Conservation (phyloP, 768 basidiomycete genomes). For the Collybia nuda region DNA sequence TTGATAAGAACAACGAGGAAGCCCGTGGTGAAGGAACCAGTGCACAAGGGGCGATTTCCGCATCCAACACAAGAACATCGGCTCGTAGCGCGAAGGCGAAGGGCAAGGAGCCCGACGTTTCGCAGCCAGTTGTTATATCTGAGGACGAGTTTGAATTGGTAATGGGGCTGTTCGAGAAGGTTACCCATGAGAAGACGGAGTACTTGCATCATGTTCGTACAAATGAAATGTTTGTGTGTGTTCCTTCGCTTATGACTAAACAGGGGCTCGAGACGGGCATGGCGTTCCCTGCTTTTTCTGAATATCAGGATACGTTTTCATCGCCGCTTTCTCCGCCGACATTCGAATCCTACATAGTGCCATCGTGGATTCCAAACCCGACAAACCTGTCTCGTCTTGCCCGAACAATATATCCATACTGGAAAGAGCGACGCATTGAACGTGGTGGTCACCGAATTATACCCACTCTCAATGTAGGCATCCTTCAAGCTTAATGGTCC, state of each 20-base stretch:
- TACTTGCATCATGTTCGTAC: conserved; percentile 77
- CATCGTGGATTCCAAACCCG: conserved; percentile 68
- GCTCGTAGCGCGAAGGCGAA: conserved; percentile 75
- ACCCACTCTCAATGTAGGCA: conserved; percentile 79
- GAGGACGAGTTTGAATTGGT: conserved; percentile 95
- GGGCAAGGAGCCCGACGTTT: conserved; percentile 78
- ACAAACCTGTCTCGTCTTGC: conserved; percentile 66
- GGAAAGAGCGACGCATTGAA: conserved; percentile 82
- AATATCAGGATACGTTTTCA: conserved; percentile 71
- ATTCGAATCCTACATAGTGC: conserved; percentile 70
- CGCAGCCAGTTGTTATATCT: conserved; percentile 62
- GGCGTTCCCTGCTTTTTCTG: conserved; percentile 69
- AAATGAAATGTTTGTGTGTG: conserved; percentile 28
- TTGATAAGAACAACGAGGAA: conserved; percentile 87
- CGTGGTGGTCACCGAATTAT: conserved; percentile 84
- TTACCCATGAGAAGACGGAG: conserved; percentile 86
- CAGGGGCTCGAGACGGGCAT: conserved; percentile 67
- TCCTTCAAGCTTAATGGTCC: no score
- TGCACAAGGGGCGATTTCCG: conserved; percentile 65
- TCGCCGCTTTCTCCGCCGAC: conserved; percentile 54
- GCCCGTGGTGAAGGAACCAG: conserved; percentile 86
- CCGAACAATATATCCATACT: conserved; percentile 79
- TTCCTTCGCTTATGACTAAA: conserved; percentile 3
- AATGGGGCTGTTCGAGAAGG: conserved; percentile 92
- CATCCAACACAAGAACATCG: conserved; percentile 53